Evolutionary conservation across 148 eudicot species (phyloP).

Genomic region (Chenopodium quinoa): DNA sequence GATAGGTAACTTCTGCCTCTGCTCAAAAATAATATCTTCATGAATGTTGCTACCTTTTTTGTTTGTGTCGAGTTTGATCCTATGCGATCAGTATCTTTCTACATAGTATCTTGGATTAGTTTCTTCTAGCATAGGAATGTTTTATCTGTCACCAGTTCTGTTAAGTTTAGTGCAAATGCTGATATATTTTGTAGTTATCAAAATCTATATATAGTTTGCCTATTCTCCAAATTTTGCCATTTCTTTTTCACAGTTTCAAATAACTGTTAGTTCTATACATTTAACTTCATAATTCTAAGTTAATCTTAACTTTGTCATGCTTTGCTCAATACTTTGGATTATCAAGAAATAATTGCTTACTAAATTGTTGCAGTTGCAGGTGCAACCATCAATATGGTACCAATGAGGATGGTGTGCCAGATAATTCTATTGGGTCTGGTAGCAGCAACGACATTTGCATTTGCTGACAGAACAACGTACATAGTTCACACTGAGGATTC

Average conservation of each 20-base stretch:
- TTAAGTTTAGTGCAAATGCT: neutral
- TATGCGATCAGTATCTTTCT: neutral
- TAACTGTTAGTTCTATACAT: neutral
- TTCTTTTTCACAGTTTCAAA: neutral
- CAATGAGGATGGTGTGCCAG: constrained; percentile 15
- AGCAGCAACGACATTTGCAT: constrained; percentile 27
- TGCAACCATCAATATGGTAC: constrained; percentile 37
- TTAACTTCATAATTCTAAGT: neutral
- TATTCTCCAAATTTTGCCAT: neutral
- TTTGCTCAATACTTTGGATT: neutral
- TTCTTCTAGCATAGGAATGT: neutral
- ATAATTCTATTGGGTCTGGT: constrained; percentile 25
- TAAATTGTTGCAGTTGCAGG: constrained; percentile 20
- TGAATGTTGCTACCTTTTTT: constrained; percentile 3
- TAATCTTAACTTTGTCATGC: neutral
- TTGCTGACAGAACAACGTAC: constrained; percentile 37
- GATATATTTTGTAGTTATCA: neutral
- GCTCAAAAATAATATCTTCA: neutral
- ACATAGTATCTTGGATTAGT: neutral
- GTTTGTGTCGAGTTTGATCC: no score
- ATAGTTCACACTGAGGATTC: constrained; percentile 58
- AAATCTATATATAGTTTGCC: neutral
- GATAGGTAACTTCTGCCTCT: constrained; percentile 2
- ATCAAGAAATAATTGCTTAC: neutral
- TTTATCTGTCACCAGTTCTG: neutral